phyloP scores from a whole-genome alignment of 371 early-diverging fungal species.

The Globomyces sp. region DNA sequence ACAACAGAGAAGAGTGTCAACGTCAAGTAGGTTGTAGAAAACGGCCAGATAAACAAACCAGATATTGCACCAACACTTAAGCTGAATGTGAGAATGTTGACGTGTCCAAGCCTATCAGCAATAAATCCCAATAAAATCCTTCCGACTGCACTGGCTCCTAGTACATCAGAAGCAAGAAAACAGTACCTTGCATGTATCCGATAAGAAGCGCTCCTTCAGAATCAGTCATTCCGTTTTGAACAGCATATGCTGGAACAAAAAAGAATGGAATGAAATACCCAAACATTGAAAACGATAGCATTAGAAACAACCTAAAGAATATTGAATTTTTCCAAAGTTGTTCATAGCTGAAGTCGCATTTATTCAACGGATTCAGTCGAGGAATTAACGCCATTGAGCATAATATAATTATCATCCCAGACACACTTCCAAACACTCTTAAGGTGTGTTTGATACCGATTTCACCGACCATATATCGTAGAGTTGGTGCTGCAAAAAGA shows the following conservation, averaged over 20 bases:
- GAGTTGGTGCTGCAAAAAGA: constrained; percentile 63
- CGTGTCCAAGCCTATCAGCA: constrained; percentile 59
- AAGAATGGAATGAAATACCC: constrained; percentile 65
- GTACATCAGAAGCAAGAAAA: constrained; percentile 51
- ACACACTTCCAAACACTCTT: constrained; percentile 45
- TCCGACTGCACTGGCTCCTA: constrained; percentile 63
- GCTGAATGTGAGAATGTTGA: constrained; percentile 53
- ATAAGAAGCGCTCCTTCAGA: constrained; percentile 51
- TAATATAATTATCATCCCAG: constrained; percentile 6
- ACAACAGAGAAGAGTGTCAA: constrained; percentile 53
- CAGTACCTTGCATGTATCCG: constrained; percentile 54
- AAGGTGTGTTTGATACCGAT: constrained; percentile 59
- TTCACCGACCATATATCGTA: constrained; percentile 56
- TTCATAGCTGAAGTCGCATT: background rate
- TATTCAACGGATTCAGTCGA: background rate
- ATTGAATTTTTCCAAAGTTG: background rate
- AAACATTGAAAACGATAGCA: constrained; percentile 44
- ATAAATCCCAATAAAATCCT: constrained; percentile 63
- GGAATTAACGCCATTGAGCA: background rate
- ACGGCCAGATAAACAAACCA: constrained; percentile 61
- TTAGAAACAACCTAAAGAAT: constrained; percentile 13
- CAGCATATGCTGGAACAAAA: constrained; percentile 51
- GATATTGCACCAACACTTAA: constrained; percentile 48
- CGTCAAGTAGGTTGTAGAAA: constrained; percentile 46
- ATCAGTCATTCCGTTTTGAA: constrained; percentile 37